Conservation (phyloP, 2,329 filamentous ascomycete genomes). For the Paraconiothyrium brasiliense region DNA sequence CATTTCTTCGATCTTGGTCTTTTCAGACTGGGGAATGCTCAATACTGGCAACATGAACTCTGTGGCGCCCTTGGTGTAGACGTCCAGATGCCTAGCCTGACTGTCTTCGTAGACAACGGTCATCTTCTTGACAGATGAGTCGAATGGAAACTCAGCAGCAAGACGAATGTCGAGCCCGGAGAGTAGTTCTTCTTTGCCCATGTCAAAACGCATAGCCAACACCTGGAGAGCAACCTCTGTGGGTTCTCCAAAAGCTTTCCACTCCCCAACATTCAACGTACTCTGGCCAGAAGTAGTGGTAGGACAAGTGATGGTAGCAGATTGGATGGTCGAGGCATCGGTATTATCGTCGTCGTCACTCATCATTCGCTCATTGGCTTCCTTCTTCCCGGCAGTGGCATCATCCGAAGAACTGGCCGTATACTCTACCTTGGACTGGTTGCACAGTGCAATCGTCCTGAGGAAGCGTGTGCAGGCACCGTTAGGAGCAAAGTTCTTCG, state of each 20-base stretch:
- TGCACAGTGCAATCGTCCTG: constrained; percentile 51
- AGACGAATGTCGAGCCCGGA: constrained; percentile 39
- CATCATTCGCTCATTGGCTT: constrained; percentile 45
- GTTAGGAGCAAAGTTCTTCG: constrained; percentile 35
- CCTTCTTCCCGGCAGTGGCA: constrained; percentile 63
- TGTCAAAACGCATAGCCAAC: constrained; percentile 51
- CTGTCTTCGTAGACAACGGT: constrained; percentile 50
- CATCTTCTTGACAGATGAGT: constrained; percentile 54
- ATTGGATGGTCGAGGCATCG: constrained; percentile 42
- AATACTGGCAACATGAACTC: constrained; percentile 49
- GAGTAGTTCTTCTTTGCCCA: constrained; percentile 44
- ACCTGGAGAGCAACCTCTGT: constrained; percentile 53
- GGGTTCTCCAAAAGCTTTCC: constrained; percentile 49
- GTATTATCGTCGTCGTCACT: constrained; percentile 44
- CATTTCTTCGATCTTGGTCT: constrained; percentile 35
- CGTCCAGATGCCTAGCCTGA: constrained; percentile 38
- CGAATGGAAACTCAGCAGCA: constrained; percentile 51
- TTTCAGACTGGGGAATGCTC: constrained; percentile 41
- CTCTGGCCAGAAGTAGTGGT: constrained; percentile 34
- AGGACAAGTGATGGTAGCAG: constrained; percentile 35
- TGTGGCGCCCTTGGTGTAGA: constrained; percentile 51
- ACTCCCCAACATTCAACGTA: constrained; percentile 26
- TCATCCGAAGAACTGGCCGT: constrained; percentile 33
- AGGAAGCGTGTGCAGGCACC: constrained; percentile 41
- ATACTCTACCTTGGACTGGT: constrained; percentile 48